Base-by-base conservation (phyloP, 352 stramenopile species). In the Aphanomyces astaci region DNA sequence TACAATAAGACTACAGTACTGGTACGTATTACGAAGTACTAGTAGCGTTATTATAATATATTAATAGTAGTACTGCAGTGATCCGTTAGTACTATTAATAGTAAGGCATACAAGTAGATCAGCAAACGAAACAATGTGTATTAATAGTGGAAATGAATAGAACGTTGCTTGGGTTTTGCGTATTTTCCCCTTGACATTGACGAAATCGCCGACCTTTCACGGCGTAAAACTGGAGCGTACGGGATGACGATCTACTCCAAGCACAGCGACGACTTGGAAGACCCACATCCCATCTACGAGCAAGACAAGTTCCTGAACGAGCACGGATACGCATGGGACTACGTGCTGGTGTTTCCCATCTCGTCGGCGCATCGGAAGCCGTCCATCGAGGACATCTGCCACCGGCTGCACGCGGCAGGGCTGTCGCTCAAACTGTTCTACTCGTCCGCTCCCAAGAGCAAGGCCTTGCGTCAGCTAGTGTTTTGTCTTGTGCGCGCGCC, bases 401-500 rank as follows among this genome's bases (percentile, higher is more conserved):
- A 46, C 36, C 56, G 56, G 15, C 28, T 94, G 46, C 77, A 76
- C 39, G 73, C 73, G 9, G 76, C 82, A 0, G 85, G 84, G 0
- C 77, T 94, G 53, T 78, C 79, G 36, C 79, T 85, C 7, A 84
- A 84, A 45, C 81, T 92, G 36, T 94, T 91, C 73, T 88, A 82
- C 59, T 90, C 85, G 5, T 68, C 80, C 7, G 76, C 71, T 27
- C 72, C 77, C 36, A 74, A 86, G 70, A 72, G 89, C 4, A 51
- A 32, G 15, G 9, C 33, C n/a, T 4, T 28, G 5, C 32, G n/a
- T 19, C 31, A 9, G 4, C 71, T 90, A 55, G 79, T 90, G 10
- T 91, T 92, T 73, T 92, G 83, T 73, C 89, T 92, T 72, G 84
- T 94, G 64, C 83, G 85, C 46, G 85, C 83, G 4, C 76, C 80